A percentile compares a stretch with the other conserved stretches of the same genome.
phyloP scores from a whole-genome alignment of 2,329 filamentous ascomycete species.

The Tolypocladium tropicale region DNA sequence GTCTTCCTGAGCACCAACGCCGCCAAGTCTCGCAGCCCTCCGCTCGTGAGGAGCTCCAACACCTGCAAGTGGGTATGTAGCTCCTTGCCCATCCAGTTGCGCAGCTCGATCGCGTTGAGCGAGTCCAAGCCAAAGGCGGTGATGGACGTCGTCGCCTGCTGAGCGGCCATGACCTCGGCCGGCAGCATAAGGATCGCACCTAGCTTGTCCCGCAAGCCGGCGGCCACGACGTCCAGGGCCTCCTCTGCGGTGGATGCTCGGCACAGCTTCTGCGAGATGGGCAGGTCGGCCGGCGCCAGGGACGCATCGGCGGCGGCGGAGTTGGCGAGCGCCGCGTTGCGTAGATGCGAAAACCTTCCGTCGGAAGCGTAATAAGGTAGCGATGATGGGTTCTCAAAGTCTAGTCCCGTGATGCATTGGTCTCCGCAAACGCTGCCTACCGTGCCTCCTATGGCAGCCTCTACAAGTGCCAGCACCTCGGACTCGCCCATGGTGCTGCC shows the following conservation, averaged over 20 bases:
- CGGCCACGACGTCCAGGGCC: conserved; percentile 13
- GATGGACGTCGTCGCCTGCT: conserved; percentile 11
- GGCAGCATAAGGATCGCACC: conserved; percentile 22
- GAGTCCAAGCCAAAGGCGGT: conserved; percentile 29
- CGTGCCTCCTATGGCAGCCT: conserved; percentile 37
- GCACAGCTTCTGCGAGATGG: conserved; percentile 9
- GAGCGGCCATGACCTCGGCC: conserved; percentile 9
- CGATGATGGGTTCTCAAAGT: conserved; percentile 30
- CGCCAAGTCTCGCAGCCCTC: conserved; percentile 20
- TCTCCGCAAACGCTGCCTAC: conserved; percentile 30
- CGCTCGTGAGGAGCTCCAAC: conserved; percentile 42
- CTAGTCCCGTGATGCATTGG: conserved; percentile 45
- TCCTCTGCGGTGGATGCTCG: conserved; percentile 6
- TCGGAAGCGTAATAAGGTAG: conserved; percentile 44
- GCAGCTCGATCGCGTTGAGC: conserved; percentile 37
- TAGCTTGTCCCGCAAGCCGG: conserved; percentile 18
- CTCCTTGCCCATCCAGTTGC: conserved; percentile 39
- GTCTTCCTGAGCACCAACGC: conserved; percentile 15
- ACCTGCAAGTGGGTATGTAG: conserved; percentile 35
- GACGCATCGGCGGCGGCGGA: conserved; percentile 5
- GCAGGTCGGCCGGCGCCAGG: conserved; percentile 2
- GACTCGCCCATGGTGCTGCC: conserved; percentile 40
- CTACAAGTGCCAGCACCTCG: conserved; percentile 44
- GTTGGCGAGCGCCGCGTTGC: conserved; percentile 22
- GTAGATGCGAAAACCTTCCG: conserved; percentile 42